Evolutionary conservation across 2,329 filamentous ascomycete genomes (phyloP), one percentile per base, ranked within the genome.

Genomic region (Hymenoscyphus linearis): DNA sequence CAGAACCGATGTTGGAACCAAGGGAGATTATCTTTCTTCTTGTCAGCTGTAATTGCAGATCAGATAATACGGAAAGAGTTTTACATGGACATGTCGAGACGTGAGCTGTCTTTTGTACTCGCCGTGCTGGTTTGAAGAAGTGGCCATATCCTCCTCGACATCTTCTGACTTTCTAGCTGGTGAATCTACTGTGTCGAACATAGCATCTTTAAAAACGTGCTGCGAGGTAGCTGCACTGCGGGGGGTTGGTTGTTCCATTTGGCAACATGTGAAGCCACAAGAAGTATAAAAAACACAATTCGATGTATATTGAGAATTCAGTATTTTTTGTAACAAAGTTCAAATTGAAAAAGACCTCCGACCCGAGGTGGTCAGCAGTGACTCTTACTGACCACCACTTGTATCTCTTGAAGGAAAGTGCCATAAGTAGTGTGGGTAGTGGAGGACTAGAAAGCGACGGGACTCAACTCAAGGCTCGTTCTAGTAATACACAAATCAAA

Each of bases 1-100:
- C 76, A 1, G 76, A 78, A 14, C 77, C 77, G 52, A 79, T 76
- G 4, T 71, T 74, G 57, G 76, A 76, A 13, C 74, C 74, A 47
- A 77, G 62, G 12, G 75, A 62, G 26, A 64, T 64, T 26, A 64
- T 62, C 53, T 55, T 53, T 12, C 27, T 53, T 25, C 50, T 47
- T 47, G 40, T 47, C n/a, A 47, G 18, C 40, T 47, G 7, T 10
- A 18, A 10, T 13, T n/a, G n/a, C n/a, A 44, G 37, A 22, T 44
- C 7, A 44, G 6, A 44, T 2, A 12, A 18, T n/a, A 44, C 16
- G 40, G 40, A 47, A 47, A 22, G 40, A 18, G 40, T 25, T 47
- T 47, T 47, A 47, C 40, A 47, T 47, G 40, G 22, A 47, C 22
- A 47, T 47, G 40, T 25, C 40, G 18, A 1, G 40, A n/a, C 5